A percentile compares a stretch with the other conserved stretches of the same genome.
Evolutionary conservation across 306 rosid species (phyloP).

Genomic region (Abrus precatorius): DNA sequence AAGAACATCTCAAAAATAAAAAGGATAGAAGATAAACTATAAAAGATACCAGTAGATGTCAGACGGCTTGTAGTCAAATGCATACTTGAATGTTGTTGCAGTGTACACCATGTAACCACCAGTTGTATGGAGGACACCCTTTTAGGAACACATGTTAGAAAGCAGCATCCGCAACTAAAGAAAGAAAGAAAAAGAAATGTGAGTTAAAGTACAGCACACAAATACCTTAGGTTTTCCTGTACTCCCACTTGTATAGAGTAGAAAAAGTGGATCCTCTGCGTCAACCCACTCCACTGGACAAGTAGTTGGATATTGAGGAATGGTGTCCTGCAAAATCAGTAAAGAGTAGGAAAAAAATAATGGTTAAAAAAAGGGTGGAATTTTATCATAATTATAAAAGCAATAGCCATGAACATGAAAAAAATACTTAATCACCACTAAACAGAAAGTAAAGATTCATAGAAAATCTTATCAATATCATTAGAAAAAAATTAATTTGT

Average conservation of each 20-base stretch:
- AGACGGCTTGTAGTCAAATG: constrained; percentile 90
- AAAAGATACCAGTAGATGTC: constrained; percentile 87
- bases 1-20: constrained; percentile 36
- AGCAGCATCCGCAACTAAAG: constrained; percentile 15
- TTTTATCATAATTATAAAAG: constrained; percentile 33
- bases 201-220: constrained; percentile 33
- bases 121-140: constrained; percentile 97
- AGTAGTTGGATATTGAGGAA: constrained; percentile 74
- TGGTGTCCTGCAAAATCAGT: constrained; percentile 70
- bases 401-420: constrained; percentile 42
- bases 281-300: constrained; percentile 99
- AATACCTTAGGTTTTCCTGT: constrained; percentile 97
- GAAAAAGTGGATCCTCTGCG: constrained; percentile 96
- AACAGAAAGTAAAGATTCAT: constrained; percentile 32
- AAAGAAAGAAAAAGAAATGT: constrained; percentile 38
- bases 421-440: constrained; percentile 5
- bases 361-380: not conserved
- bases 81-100: constrained; percentile 97
- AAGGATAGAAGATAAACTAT: constrained; percentile 35
- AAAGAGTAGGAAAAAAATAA: constrained; percentile 31
- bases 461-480: constrained; percentile 20
- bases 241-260: constrained; percentile 98
- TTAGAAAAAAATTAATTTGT: constrained; percentile 21
- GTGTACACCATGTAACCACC: constrained; percentile 98
- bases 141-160: constrained; percentile 43